phyloP scores from a whole-genome alignment of 495 filamentous ascomycete species.

The Hypoxylon fragiforme region DNA sequence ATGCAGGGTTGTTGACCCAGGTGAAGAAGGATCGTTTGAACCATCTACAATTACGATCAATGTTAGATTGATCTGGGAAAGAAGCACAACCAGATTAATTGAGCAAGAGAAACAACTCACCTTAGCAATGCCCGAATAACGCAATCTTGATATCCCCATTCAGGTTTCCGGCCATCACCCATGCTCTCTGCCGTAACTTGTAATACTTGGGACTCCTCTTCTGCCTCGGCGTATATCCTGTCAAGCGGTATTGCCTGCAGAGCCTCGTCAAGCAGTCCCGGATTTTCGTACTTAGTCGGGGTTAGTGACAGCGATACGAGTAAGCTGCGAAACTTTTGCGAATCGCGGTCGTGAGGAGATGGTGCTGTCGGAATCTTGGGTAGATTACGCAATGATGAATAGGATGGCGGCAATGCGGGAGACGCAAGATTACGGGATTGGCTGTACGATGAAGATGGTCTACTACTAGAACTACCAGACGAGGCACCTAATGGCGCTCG shows the following conservation, averaged over 20 bases:
- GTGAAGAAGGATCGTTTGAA: slow-evolving; percentile 94
- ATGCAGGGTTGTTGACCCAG: slow-evolving; percentile 94
- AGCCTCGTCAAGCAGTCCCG: slow-evolving; percentile 92
- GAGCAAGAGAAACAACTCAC: slow-evolving; percentile 47
- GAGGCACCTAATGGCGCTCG: slow-evolving; percentile 42
- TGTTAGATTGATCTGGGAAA: slow-evolving; percentile 40
- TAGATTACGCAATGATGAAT: slow-evolving; percentile 69
- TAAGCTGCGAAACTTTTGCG: slow-evolving; percentile 81
- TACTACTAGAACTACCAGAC: slow-evolving; percentile 34
- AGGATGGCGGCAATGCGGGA: slow-evolving; percentile 57
- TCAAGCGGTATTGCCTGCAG: slow-evolving; percentile 85
- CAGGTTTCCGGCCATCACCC: slow-evolving; percentile 71
- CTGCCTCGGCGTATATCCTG: slow-evolving; percentile 87
- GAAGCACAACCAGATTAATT: too few species aligned
- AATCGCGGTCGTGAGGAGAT: slow-evolving; percentile 62
- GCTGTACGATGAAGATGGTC: slow-evolving; percentile 48
- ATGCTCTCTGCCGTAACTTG: slow-evolving; percentile 84
- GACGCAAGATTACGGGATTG: slow-evolving; percentile 23
- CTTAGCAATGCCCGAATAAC: slow-evolving; percentile 86
- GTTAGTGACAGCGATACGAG: slow-evolving; percentile 79
- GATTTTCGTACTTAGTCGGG: slow-evolving; percentile 94
- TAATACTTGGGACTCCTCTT: slow-evolving; percentile 87
- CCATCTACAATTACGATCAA: slow-evolving; percentile 64
- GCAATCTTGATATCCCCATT: slow-evolving; percentile 99
- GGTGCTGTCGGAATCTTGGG: slow-evolving; percentile 83